These are phyloP conservation scores for Melocanna baccifera DNA, from an alignment of 176 grass and related monocot species.

Conservation along the genomic window DNA sequence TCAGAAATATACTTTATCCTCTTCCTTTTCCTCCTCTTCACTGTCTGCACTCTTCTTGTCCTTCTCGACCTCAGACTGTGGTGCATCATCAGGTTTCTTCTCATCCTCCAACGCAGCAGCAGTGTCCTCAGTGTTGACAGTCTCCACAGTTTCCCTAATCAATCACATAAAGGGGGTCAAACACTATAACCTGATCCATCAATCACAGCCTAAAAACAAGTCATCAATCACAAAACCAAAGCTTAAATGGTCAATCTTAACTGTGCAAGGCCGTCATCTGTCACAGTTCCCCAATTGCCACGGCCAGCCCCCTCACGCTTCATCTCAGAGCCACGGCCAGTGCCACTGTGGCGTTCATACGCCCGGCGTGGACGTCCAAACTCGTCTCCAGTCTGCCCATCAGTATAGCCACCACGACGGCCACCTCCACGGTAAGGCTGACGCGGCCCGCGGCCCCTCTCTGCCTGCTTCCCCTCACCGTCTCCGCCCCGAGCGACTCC, in stretches of 20 bases:
- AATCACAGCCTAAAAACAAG: not conserved
- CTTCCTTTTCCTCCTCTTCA: conserved; percentile 53
- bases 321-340: conserved; percentile 66
- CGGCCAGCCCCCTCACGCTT: conserved; percentile 76
- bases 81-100: conserved; percentile 48
- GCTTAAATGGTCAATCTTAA: conserved; percentile 24
- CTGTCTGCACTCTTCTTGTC: conserved; percentile 44
- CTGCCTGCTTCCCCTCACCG: conserved; percentile 33
- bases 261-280: conserved; percentile 57
- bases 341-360: conserved; percentile 80
- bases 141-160: conserved; percentile 22
- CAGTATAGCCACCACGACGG: conserved; percentile 43
- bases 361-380: conserved; percentile 36
- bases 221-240: not conserved
- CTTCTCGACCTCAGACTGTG: conserved; percentile 19
- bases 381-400: conserved; percentile 48
- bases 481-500: conserved; percentile 25
- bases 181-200: not conserved
- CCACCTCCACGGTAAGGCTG: conserved; percentile 56
- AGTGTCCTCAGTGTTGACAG: conserved; percentile 24
- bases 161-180: not conserved
- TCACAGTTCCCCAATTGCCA: conserved; percentile 69
- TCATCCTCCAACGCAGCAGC: conserved; percentile 37
- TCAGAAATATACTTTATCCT: conserved; percentile 58
- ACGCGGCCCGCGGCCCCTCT: conserved; percentile 38